Evolutionary conservation across 805 yeast genomes (phyloP).

Genomic region (Tetrapisispora phaffii): DNA sequence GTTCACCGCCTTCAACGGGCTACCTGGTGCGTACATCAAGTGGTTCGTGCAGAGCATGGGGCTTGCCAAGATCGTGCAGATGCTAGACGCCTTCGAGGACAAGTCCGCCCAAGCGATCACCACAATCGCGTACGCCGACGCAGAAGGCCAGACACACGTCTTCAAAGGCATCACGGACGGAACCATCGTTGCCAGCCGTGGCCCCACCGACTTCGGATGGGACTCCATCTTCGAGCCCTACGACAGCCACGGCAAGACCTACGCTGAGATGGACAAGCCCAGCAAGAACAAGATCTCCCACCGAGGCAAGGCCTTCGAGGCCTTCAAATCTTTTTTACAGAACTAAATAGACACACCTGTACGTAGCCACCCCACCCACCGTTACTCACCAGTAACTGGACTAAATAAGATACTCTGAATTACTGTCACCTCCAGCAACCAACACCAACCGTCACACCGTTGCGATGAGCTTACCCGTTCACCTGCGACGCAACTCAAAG

Average conservation of each 20-base stretch:
- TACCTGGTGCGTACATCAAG: constrained; percentile 93
- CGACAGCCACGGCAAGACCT: constrained; percentile 48
- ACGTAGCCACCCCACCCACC: neutral
- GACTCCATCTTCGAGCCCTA: constrained; percentile 80
- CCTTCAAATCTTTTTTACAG: constrained; percentile 49
- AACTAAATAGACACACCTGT: neutral
- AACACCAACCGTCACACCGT: too few species aligned
- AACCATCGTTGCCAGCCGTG: constrained; percentile 63
- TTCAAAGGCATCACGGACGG: constrained; percentile 86
- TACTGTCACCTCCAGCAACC: too few species aligned
- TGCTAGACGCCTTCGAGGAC: constrained; percentile 74
- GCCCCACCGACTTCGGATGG: constrained; percentile 86
- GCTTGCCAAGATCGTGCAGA: constrained; percentile 60
- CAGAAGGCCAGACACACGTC: constrained; percentile 66
- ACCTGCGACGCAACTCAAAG: too few species aligned
- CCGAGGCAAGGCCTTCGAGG: constrained; percentile 70
- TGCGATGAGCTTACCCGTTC: too few species aligned
- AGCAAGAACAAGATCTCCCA: constrained; percentile 80
- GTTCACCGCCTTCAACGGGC: constrained; percentile 65
- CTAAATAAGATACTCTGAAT: too few species aligned
- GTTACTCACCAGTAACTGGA: neutral
- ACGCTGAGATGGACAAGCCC: constrained; percentile 79
- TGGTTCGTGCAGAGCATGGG: constrained; percentile 84
- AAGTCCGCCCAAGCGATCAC: constrained; percentile 82
- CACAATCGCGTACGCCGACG: constrained; percentile 84